These are phyloP conservation scores for Coemansia sp. DNA, from an alignment of 192 early-diverging fungal genomes.

Conservation along the genomic window DNA sequence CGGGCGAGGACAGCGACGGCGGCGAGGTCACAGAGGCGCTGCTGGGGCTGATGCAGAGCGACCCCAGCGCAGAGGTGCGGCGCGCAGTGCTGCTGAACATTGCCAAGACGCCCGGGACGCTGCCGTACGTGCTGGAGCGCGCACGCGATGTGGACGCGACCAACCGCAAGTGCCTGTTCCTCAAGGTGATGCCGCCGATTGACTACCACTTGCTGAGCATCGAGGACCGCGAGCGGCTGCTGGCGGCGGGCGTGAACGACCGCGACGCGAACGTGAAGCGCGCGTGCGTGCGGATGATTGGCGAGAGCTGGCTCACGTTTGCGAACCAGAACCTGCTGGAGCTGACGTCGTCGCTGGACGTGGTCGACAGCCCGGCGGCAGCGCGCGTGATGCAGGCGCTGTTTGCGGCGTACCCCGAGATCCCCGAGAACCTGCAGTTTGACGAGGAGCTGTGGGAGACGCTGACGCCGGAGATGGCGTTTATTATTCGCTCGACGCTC, in stretches of 20 bases:
- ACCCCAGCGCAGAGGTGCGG: conserved; percentile 81
- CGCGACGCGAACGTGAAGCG: conserved; percentile 75
- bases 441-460: conserved; percentile 53
- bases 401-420: conserved; percentile 63
- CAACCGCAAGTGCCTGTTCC: conserved; percentile 70
- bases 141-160: conserved; percentile 74
- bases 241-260: conserved; percentile 78
- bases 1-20: conserved; percentile 59
- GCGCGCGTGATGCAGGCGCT: conserved; percentile 63
- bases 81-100: conserved; percentile 77
- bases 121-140: conserved; percentile 71
- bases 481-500: conserved; percentile 47
- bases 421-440: conserved; percentile 61
- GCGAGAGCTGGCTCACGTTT: conserved; percentile 70
- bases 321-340: conserved; percentile 72
- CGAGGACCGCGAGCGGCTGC: conserved; percentile 67
- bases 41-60: conserved; percentile 65
- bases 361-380: conserved; percentile 64
- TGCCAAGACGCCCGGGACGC: conserved; percentile 58
- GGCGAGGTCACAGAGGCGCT: conserved; percentile 63
- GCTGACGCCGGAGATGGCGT: conserved; percentile 56
- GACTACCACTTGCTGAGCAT: conserved; percentile 70
- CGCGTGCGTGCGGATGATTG: conserved; percentile 67
- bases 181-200: conserved; percentile 67
- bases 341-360: conserved; percentile 71